phyloP scores from a whole-genome alignment of 2,329 filamentous ascomycete genomes.

The Westerdykella sp. region DNA sequence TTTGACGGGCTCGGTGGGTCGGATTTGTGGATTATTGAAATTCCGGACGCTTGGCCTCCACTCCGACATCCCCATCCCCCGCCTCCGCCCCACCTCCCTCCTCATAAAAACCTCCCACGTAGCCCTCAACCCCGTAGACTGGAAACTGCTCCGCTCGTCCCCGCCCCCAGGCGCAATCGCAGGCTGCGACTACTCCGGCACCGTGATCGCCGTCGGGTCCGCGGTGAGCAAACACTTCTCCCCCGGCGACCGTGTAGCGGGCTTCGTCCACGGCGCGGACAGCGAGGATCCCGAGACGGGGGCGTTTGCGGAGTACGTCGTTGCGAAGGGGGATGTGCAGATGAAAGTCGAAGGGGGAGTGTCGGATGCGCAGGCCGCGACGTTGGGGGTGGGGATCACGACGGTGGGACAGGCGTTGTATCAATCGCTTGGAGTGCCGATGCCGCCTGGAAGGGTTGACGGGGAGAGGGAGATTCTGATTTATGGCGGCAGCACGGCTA shows the following conservation, averaged over 20 bases:
- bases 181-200: slow-evolving; percentile 52
- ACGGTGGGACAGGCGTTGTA: slow-evolving; percentile 48
- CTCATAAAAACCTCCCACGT: slow-evolving; percentile 49
- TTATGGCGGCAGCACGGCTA: slow-evolving; percentile 49
- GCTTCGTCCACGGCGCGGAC: slow-evolving; percentile 45
- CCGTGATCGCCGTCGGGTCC: slow-evolving; percentile 49
- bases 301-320: slow-evolving; percentile 49
- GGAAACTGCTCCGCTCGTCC: slow-evolving; percentile 36
- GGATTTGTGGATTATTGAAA: too few relatives aligned
- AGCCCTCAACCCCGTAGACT: slow-evolving; percentile 54
- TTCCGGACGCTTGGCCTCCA: too few relatives aligned
- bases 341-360: slow-evolving; percentile 45
- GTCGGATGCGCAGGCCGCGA: slow-evolving; percentile 49
- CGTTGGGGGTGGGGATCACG: slow-evolving; percentile 47
- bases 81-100: slow-evolving; percentile 39
- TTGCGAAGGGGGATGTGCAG: slow-evolving; percentile 46
- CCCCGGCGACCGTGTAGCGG: slow-evolving; percentile 48
- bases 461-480: slow-evolving; percentile 40
- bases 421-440: slow-evolving; percentile 39
- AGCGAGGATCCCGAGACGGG: slow-evolving; percentile 43
- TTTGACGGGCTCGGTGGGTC: too few relatives aligned
- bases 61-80: slow-evolving; percentile 22
- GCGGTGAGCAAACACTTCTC: slow-evolving; percentile 44
- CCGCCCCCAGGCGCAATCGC: slow-evolving; percentile 40
- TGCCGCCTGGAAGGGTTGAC: slow-evolving; percentile 41